Evolutionary conservation across 768 basidiomycete genomes (phyloP), one percentile per base, ranked within the genome.

Genomic region (Boletus bicolor): DNA sequence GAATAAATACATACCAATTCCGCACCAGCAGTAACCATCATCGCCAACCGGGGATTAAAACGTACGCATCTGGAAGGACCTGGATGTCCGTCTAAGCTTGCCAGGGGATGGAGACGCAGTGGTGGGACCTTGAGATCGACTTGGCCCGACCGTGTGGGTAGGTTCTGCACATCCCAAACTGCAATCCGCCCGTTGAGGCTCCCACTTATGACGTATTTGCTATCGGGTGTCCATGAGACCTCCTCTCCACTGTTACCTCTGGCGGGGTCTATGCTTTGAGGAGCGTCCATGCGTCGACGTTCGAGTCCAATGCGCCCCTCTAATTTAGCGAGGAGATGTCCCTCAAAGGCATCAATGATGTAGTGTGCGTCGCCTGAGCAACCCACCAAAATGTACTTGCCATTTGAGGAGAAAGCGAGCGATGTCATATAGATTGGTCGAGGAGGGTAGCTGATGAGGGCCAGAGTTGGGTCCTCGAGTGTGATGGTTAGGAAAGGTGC

Each of bases 321-420:
- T 32, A 99, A 77, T 69, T 95, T 89, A 8, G 87, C 89, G 7
- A 97, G 75, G 7, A 97, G 74, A 60, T 82, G 78, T 0, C 96
- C 91, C 52, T 91, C 87, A 68, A 89, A 98, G 0, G 93, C 86
- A 67, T 99, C 97, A 58, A 98, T 64, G 51, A 99, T 79, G 66
- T 98, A 98, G 72, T 99, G 97, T 3, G 88, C 89, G 65, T 90
- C 84, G 7, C 90, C 90, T 3, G 93, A 91, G 62, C 97, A 98
- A 37, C 97, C 95, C 17, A 96, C 85, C 26, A 99, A 81, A 28
- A 99, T 76, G 64, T 87, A 91, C 67, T 91, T 91, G 44, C 93
- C 93, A 65, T 95, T 89, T 35, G 89, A 83, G 12, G 93, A 95
- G 75, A 98, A 98, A 1, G 85, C 75, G 63, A 97, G 77, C 11